A percentile compares a stretch with the other conserved stretches of the same genome.
phyloP scores from a whole-genome alignment of 2,329 filamentous ascomycete species.

The Albifimbria verrucaria region DNA sequence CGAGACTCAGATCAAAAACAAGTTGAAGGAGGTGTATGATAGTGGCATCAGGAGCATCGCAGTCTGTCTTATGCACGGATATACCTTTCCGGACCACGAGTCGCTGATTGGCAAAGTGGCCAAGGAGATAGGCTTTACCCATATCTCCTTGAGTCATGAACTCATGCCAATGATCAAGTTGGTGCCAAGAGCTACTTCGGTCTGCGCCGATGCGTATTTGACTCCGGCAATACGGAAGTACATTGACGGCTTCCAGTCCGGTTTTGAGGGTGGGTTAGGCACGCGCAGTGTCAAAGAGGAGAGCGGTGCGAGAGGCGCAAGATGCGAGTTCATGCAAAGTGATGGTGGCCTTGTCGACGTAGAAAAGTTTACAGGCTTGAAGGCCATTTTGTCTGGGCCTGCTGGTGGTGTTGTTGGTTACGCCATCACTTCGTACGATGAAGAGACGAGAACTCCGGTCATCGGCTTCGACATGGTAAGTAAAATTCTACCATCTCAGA shows the following conservation, averaged over 20 bases:
- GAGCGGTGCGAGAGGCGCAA: constrained; percentile 62
- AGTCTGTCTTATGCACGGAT: constrained; percentile 88
- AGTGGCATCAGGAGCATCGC: constrained; percentile 76
- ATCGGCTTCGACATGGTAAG: constrained; percentile 88
- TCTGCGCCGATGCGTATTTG: constrained; percentile 42
- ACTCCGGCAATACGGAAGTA: constrained; percentile 39
- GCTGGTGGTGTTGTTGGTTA: constrained; percentile 94
- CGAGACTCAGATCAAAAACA: constrained; percentile 48
- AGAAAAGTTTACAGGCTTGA: constrained; percentile 77
- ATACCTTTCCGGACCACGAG: constrained; percentile 87
- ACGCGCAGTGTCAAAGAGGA: constrained; percentile 69
- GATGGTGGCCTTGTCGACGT: constrained; percentile 74
- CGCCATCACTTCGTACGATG: constrained; percentile 85
- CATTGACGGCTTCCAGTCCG: constrained; percentile 71
- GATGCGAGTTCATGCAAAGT: constrained; percentile 95
- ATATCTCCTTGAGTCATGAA: constrained; percentile 60
- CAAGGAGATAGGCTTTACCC: constrained; percentile 67
- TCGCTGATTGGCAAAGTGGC: constrained; percentile 73
- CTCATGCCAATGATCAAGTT: constrained; percentile 44
- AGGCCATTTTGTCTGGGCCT: constrained; percentile 83
- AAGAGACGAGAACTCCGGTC: constrained; percentile 75
- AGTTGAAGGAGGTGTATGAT: constrained; percentile 61
- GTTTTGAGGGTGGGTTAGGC: constrained; percentile 78
- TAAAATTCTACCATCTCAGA: neutral
- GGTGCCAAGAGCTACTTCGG: constrained; percentile 39